Evolutionary conservation across 768 basidiomycete genomes (phyloP).

Genomic region (Podaxis rugospora): DNA sequence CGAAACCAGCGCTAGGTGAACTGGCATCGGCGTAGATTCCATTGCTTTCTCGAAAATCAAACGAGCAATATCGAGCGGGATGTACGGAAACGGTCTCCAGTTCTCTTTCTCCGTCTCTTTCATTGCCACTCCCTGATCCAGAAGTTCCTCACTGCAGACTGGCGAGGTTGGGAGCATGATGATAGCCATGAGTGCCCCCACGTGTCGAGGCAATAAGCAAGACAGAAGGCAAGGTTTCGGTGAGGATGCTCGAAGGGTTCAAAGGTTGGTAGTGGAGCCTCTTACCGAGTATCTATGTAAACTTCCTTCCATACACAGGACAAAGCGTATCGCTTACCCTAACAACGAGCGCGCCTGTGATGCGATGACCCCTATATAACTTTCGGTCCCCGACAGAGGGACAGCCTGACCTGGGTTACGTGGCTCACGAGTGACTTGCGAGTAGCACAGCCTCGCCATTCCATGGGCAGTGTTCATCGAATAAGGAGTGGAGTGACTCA

Average conservation of each 20-base stretch:
- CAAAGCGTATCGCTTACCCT: not conserved
- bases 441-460: no score
- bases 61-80: constrained; percentile 4
- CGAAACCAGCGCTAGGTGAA: constrained; percentile 5
- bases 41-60: constrained; percentile 8
- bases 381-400: not conserved
- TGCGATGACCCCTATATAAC: not conserved
- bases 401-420: no score
- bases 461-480: no score
- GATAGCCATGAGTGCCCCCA: not conserved
- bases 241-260: not conserved
- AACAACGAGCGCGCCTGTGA: not conserved
- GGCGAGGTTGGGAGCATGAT: not conserved
- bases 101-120: not conserved
- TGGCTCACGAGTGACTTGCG: no score
- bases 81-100: not conserved
- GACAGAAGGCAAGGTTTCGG: not conserved
- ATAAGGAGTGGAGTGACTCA: no score
- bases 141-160: not conserved
- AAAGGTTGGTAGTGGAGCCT: not conserved
- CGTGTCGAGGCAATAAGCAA: not conserved
- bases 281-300: not conserved
- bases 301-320: no score
- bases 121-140: not conserved
- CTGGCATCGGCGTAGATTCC: constrained; percentile 6